Conservation (phyloP, 805 yeast genomes). For the Kuraishia molischiana region DNA sequence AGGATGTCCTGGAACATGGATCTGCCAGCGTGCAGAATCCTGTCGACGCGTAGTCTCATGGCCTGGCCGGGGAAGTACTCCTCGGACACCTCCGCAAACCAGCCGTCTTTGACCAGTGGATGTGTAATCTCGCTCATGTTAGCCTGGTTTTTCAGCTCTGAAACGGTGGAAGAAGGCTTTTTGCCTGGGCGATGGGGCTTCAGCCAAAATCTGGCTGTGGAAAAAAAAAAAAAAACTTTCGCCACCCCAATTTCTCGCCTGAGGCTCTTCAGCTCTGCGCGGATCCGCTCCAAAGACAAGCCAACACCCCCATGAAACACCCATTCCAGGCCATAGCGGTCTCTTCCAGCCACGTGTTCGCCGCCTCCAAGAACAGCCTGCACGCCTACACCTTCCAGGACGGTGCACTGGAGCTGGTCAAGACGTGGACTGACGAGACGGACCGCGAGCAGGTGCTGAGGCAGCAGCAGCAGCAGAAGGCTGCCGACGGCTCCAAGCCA, state of each 20-base stretch:
- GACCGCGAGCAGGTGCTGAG: slow-evolving; percentile 35
- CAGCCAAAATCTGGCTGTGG: neutral
- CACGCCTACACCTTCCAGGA: slow-evolving; percentile 33
- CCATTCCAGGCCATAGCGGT: slow-evolving; percentile 54
- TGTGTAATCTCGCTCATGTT: slow-evolving; percentile 30
- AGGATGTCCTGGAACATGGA: slow-evolving; percentile 90
- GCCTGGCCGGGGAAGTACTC: slow-evolving; percentile 99
- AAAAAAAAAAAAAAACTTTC: neutral
- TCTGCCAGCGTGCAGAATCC: slow-evolving; percentile 74
- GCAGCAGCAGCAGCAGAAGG: slow-evolving; percentile 34
- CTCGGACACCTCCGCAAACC: slow-evolving; percentile 94
- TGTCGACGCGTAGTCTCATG: slow-evolving; percentile 80
- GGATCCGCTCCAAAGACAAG: neutral
- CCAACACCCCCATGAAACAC: slow-evolving; percentile 61
- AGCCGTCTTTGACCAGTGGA: slow-evolving; percentile 69
- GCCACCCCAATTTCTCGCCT: neutral
- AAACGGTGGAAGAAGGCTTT: too few species aligned
- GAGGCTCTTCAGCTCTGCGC: too few species aligned
- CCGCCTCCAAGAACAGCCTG: slow-evolving; percentile 49
- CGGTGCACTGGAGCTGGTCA: slow-evolving; percentile 30
- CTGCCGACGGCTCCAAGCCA: slow-evolving; percentile 19
- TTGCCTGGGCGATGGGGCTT: neutral
- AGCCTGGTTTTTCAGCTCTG: too few species aligned
- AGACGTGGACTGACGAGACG: slow-evolving; percentile 54
- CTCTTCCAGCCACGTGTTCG: slow-evolving; percentile 42